A percentile compares a stretch with the other conserved stretches of the same genome.
phyloP scores from a whole-genome alignment of 164 flowering plant genomes.

The Macadamia integrifolia region DNA sequence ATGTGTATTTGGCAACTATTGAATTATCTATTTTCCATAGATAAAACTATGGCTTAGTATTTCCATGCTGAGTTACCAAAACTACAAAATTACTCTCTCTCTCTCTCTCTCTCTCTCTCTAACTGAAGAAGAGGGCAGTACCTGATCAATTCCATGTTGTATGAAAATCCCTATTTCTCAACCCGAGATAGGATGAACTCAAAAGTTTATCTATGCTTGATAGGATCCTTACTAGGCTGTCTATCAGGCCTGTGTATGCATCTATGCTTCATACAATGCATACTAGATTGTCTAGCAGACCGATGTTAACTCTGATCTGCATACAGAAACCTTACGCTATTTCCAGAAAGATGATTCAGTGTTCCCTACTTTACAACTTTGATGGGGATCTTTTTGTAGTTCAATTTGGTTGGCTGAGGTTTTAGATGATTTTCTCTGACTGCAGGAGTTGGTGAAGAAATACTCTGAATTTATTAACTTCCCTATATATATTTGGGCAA shows the following conservation, averaged over 20 bases:
- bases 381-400: not conserved
- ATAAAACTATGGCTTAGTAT: not conserved
- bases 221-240: too few relatives aligned
- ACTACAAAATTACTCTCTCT: too few relatives aligned
- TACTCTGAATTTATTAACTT: conserved; percentile 97
- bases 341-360: not conserved
- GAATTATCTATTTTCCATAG: not conserved
- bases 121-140: too few relatives aligned
- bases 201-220: too few relatives aligned
- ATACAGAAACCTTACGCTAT: too few relatives aligned
- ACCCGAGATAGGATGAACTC: too few relatives aligned
- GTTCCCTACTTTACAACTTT: not conserved
- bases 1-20: not conserved
- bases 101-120: too few relatives aligned
- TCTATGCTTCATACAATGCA: too few relatives aligned
- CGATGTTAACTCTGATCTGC: too few relatives aligned
- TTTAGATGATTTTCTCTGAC: conserved; percentile 3
- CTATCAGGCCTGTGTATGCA: too few relatives aligned
- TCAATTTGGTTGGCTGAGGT: not conserved
- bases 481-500: conserved; percentile 88
- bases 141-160: not conserved
- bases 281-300: too few relatives aligned
- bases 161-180: too few relatives aligned
- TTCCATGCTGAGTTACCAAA: not conserved
- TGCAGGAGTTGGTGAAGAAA: conserved; percentile 85